Evolutionary conservation across 2,329 filamentous ascomycete genomes (phyloP), one percentile per base, ranked within the genome.

Genomic region (Botrytis aclada): DNA sequence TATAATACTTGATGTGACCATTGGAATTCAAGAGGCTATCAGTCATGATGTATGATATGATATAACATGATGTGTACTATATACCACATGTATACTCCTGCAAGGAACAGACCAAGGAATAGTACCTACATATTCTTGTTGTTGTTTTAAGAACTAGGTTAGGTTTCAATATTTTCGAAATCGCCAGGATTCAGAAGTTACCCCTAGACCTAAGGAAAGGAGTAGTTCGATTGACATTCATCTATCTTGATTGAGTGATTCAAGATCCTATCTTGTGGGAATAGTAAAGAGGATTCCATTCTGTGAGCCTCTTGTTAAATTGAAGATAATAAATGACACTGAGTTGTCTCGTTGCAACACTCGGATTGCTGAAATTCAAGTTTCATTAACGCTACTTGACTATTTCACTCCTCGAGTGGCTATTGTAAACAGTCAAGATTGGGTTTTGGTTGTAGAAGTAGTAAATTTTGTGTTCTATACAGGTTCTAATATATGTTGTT

Each of bases 231-330:
- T 7, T n/a, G 7, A 16, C 12, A 3, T 54, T 54, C 47, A 3
- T n/a, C 7, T n/a, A 14, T n/a, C 47, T 51, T 51, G 12, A n/a
- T 12, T 6, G 47, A 51, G 1, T n/a, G 0, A n/a, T n/a, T n/a
- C 25, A 51, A n/a, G 14, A 0, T 2, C 12, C 5, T 4, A 1
- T n/a, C n/a, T 12, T 20, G 25, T 51, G 12, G 1, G 14, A 9
- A n/a, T n/a, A 6, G 12, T 6, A 51, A 16, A 51, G 25, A 2
- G 25, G 3, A n/a, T 10, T 51, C 7, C n/a, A 14, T 16, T n/a
- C 12, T n/a, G 4, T 51, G 12, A 3, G 14, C 4, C 25, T n/a
- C 4, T 16, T n/a, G 25, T n/a, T 51, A 6, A 6, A n/a, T 16
- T 51, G 25, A 51, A 16, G 10, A 51, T 51, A n/a, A n/a, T 20